Conservation (phyloP, 768 basidiomycete species). For the Mycena filopes region DNA sequence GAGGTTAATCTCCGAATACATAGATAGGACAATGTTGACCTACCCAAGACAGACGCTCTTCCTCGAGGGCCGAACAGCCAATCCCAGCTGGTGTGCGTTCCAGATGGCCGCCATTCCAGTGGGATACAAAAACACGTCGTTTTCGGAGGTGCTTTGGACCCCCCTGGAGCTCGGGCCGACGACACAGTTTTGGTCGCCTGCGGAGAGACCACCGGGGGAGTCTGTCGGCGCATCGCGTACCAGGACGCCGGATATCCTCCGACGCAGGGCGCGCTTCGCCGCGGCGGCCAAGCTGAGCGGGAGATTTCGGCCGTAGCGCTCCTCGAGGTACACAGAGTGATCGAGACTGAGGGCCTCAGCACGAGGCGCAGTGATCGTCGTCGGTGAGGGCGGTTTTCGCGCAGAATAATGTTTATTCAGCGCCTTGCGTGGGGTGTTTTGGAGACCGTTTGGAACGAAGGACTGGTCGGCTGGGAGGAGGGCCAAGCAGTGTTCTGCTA, state of each 20-base stretch:
- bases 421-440: constrained; percentile 48
- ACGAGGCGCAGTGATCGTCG: constrained; percentile 4
- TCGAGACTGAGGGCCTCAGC: constrained; percentile 69
- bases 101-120: constrained; percentile 96
- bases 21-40: constrained; percentile 37
- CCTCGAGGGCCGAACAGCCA: constrained; percentile 61
- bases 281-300: constrained; percentile 74
- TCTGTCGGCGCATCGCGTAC: constrained; percentile 65
- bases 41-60: constrained; percentile 97
- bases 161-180: constrained; percentile 76
- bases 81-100: constrained; percentile 82
- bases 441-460: constrained; percentile 34
- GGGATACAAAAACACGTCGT: constrained; percentile 90
- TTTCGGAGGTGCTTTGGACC: constrained; percentile 75
- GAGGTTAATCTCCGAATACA: background rate
- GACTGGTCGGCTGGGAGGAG: constrained; percentile 64
- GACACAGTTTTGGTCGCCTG: constrained; percentile 56
- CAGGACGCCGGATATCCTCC: constrained; percentile 89
- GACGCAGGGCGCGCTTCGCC: constrained; percentile 90
- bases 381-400: constrained; percentile 37
- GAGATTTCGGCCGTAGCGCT: constrained; percentile 93
- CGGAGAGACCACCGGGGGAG: constrained; percentile 45
- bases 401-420: constrained; percentile 70
- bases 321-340: constrained; percentile 84
- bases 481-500: constrained; percentile 84